Conservation (phyloP, 1,139 yeast genomes). For the Trichomonascaceae sp. region DNA sequence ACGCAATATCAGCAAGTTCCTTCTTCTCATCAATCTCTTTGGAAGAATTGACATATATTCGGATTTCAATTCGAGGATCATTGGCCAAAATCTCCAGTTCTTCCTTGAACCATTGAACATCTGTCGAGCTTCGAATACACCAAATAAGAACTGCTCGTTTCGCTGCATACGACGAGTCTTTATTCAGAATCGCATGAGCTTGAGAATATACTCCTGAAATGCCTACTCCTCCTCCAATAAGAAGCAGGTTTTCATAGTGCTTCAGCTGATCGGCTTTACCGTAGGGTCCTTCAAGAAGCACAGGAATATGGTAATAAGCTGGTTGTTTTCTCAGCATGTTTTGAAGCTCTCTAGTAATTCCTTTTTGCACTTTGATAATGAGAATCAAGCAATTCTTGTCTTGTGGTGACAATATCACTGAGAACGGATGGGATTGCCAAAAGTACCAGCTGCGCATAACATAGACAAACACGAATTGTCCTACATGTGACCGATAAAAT, state of each 20-base stretch:
- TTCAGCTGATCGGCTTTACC: conserved; percentile 45
- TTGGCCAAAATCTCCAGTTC: conserved; percentile 13
- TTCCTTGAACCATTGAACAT: conserved; percentile 18
- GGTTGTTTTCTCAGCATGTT: conserved; percentile 15
- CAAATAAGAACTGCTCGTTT: conserved; percentile 16
- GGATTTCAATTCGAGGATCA: conserved; percentile 10
- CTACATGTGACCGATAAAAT: conserved; percentile 44
- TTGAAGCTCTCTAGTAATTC: conserved; percentile 26
- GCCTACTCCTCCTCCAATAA: conserved; percentile 65
- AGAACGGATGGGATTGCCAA: conserved; percentile 67
- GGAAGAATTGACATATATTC: conserved; percentile 6
- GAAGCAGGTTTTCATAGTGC: conserved; percentile 45
- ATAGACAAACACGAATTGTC: conserved; percentile 55
- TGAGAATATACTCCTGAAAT: conserved; percentile 44
- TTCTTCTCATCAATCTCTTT: neutral
- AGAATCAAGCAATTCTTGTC: conserved; percentile 25
- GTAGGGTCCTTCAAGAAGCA: conserved; percentile 53
- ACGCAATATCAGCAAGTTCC: neutral
- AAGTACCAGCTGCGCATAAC: conserved; percentile 39
- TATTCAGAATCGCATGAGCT: conserved; percentile 19
- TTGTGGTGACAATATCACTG: conserved; percentile 36
- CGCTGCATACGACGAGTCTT: conserved; percentile 24
- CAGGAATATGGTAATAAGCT: conserved; percentile 10
- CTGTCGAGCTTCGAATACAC: conserved; percentile 15
- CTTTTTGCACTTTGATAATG: conserved; percentile 26